A percentile compares a stretch with the other conserved stretches of the same genome.
Evolutionary conservation across 2,329 filamentous ascomycete genomes (phyloP).

Genomic region (Nakataea oryzae): DNA sequence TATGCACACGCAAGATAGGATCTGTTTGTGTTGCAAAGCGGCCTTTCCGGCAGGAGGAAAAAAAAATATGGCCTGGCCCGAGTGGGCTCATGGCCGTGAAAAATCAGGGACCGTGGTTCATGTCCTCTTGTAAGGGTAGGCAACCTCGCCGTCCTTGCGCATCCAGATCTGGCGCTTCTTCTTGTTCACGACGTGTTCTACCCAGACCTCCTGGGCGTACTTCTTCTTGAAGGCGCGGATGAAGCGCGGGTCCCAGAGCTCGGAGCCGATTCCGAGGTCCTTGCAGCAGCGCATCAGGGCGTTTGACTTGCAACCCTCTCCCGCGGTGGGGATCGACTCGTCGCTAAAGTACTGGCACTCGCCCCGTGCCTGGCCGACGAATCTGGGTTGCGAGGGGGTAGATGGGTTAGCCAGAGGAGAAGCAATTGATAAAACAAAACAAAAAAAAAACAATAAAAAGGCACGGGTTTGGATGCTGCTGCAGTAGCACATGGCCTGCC

Average conservation of each 20-base stretch:
- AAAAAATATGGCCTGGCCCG: too few species aligned
- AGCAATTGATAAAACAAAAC: not conserved
- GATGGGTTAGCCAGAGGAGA: not conserved
- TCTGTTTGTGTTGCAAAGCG: too few species aligned
- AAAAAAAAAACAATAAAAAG: slow-evolving; percentile 9
- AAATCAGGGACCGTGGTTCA: too few species aligned
- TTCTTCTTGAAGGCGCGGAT: slow-evolving; percentile 72
- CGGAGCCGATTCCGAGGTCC: slow-evolving; percentile 86
- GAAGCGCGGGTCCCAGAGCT: slow-evolving; percentile 93
- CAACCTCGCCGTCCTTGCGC: slow-evolving; percentile 69
- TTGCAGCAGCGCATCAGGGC: slow-evolving; percentile 98
- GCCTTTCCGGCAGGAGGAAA: too few species aligned
- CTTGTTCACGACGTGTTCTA: slow-evolving; percentile 78
- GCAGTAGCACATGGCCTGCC: too few species aligned
- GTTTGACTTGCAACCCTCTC: slow-evolving; percentile 96
- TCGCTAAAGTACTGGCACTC: slow-evolving; percentile 90
- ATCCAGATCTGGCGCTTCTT: slow-evolving; percentile 83
- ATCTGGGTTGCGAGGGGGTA: slow-evolving; percentile 36
- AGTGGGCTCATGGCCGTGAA: not conserved
- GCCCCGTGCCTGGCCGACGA: slow-evolving; percentile 85
- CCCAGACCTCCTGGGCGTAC: slow-evolving; percentile 71
- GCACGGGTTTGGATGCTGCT: too few species aligned
- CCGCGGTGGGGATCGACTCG: slow-evolving; percentile 85
- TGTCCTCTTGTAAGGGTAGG: slow-evolving; percentile 44
- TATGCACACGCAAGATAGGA: too few species aligned